Conservation (phyloP, 371 early-diverging fungal species). For the Haplosporangium sp. region DNA sequence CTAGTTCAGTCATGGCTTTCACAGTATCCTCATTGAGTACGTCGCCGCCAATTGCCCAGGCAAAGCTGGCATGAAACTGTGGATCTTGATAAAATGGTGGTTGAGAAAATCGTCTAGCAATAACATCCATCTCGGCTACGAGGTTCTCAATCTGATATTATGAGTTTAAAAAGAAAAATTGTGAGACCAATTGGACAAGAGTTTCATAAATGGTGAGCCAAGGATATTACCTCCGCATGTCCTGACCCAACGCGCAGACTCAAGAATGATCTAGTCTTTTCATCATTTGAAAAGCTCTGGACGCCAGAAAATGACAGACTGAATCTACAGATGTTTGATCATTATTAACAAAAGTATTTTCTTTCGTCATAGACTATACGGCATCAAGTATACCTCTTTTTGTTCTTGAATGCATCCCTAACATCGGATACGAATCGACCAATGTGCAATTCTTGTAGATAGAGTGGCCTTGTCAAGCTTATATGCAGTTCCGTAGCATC, state of each 20-base stretch:
- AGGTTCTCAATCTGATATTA: slow-evolving; percentile 24
- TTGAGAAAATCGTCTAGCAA: slow-evolving; percentile 34
- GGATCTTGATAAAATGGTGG: slow-evolving; percentile 46
- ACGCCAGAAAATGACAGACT: slow-evolving; percentile 43
- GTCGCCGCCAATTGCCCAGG: slow-evolving; percentile 49
- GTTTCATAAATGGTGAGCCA: too few species aligned
- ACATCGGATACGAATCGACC: slow-evolving; percentile 39
- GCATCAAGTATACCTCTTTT: slow-evolving; percentile 21
- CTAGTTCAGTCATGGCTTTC: slow-evolving; percentile 17
- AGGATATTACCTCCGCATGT: slow-evolving; percentile 36
- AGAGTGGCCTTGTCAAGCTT: slow-evolving; percentile 42
- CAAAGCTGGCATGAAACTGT: slow-evolving; percentile 53
- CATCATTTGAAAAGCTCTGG: slow-evolving; percentile 48
- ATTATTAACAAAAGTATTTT: too few species aligned
- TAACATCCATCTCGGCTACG: slow-evolving; percentile 43
- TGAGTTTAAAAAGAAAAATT: neutral
- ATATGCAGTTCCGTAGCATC: slow-evolving; percentile 46
- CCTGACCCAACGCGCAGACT: slow-evolving; percentile 52
- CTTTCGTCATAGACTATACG: neutral
- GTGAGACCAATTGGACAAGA: neutral
- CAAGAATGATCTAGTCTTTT: slow-evolving; percentile 46
- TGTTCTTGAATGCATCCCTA: slow-evolving; percentile 29
- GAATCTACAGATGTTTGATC: slow-evolving; percentile 20
- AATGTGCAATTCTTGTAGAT: slow-evolving; percentile 39
- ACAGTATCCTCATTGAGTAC: slow-evolving; percentile 15